Percentiles rank a stretch among this genome's conserved stretches.
Evolutionary conservation across 179 eudicot genomes (phyloP).

Genomic region (Heliamphora pulchella): DNA sequence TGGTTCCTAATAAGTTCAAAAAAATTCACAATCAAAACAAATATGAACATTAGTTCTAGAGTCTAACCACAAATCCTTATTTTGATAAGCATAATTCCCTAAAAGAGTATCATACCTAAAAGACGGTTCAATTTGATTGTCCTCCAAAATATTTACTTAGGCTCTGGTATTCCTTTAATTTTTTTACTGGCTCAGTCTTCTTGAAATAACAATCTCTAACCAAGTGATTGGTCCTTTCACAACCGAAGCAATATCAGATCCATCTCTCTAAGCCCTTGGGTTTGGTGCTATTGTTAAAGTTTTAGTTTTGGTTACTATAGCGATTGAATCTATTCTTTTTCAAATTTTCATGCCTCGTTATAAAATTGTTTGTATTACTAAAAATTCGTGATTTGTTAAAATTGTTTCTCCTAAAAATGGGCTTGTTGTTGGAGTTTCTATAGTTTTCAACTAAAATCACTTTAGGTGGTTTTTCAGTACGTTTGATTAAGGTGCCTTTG

Average conservation of each 20-base stretch:
- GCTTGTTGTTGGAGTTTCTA: not conserved
- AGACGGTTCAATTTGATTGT: not conserved
- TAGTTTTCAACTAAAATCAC: not conserved
- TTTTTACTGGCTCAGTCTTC: not conserved
- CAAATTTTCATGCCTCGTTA: no score
- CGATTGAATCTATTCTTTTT: not conserved
- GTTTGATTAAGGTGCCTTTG: not conserved
- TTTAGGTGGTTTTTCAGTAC: not conserved
- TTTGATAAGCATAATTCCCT: not conserved
- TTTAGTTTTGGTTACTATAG: not conserved
- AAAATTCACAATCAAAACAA: not conserved
- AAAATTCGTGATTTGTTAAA: not conserved
- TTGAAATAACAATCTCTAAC: not conserved
- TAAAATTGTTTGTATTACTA: not conserved
- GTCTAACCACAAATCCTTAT: conserved; percentile 3
- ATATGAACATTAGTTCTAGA: not conserved
- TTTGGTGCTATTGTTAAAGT: not conserved
- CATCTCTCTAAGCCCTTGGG: not conserved
- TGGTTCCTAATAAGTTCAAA: not conserved
- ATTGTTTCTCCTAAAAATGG: not conserved
- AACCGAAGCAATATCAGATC: not conserved
- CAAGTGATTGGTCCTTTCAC: not conserved
- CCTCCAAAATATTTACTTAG: not conserved
- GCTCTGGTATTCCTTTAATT: not conserved
- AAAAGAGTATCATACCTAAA: not conserved